These are phyloP conservation scores for Oenanthe sinensis DNA, from an alignment of 129 eudicot genomes.

Conservation along the genomic window DNA sequence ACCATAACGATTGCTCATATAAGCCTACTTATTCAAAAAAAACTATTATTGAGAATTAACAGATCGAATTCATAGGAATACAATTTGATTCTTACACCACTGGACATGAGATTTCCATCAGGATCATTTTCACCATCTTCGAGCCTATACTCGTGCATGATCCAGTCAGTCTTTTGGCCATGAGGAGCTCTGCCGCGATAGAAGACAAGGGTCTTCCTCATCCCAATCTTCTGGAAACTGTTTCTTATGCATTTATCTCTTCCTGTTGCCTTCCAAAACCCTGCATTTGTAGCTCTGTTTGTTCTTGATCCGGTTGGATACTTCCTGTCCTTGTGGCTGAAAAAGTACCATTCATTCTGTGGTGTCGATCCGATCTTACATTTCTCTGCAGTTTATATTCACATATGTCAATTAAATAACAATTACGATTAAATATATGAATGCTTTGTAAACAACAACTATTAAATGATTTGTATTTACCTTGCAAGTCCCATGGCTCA, in stretches of 20 bases:
- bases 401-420: neutral
- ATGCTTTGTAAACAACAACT: too few relatives aligned
- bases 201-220: conserved; percentile 90
- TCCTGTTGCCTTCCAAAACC: conserved; percentile 96
- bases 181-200: conserved; percentile 93
- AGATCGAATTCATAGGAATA: too few relatives aligned
- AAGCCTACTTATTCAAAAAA: too few relatives aligned
- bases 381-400: conserved; percentile 30
- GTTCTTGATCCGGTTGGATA: conserved; percentile 94
- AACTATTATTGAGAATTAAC: too few relatives aligned
- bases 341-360: conserved; percentile 90
- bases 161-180: conserved; percentile 97
- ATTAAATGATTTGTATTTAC: conserved; percentile 13
- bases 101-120: conserved; percentile 20
- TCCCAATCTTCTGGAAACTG: conserved; percentile 78
- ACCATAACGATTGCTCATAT: too few relatives aligned
- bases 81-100: neutral
- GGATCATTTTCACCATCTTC: conserved; percentile 70
- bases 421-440: too few relatives aligned
- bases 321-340: conserved; percentile 94
- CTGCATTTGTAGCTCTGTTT: conserved; percentile 78
- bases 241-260: conserved; percentile 82
- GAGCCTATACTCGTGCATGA: conserved; percentile 89
- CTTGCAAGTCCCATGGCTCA: conserved; percentile 99
- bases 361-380: conserved; percentile 92